phyloP scores from a whole-genome alignment of 2,329 filamentous ascomycete species.

The Penicillium janthinellum region DNA sequence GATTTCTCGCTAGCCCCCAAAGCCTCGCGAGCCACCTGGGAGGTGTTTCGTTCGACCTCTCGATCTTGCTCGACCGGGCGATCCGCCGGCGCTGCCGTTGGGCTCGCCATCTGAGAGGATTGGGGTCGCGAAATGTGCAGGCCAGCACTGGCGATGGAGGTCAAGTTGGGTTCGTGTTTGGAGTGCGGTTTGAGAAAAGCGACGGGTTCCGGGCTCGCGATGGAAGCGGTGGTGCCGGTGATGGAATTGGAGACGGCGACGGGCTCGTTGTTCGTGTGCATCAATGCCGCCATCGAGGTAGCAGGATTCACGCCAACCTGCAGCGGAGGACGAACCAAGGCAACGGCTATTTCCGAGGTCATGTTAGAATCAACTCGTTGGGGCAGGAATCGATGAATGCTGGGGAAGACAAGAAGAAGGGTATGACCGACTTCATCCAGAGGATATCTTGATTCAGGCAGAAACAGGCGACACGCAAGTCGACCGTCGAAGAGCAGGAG shows the following conservation, averaged over 20 bases:
- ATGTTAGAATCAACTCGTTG: constrained; percentile 35
- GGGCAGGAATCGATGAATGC: constrained; percentile 3
- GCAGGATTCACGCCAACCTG: constrained; percentile 35
- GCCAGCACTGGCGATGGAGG: constrained; percentile 47
- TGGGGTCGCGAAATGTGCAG: constrained; percentile 44
- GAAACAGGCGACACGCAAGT: constrained; percentile 9
- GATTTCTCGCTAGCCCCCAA: constrained; percentile 42
- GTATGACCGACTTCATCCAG: constrained; percentile 25
- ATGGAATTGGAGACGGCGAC: constrained; percentile 41
- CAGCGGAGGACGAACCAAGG: constrained; percentile 34
- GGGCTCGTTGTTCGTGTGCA: constrained; percentile 46
- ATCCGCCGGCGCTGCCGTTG: constrained; percentile 54
- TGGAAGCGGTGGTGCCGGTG: constrained; percentile 30
- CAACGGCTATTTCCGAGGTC: constrained; percentile 36
- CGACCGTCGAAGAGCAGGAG: constrained; percentile 9
- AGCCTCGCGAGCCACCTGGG: constrained; percentile 46
- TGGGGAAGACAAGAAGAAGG: constrained; percentile 4
- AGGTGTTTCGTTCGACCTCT: constrained; percentile 38
- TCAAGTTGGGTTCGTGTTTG: constrained; percentile 42
- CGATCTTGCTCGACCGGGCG: constrained; percentile 36
- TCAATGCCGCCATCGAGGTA: constrained; percentile 48
- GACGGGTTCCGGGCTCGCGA: constrained; percentile 35
- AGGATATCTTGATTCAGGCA: constrained; percentile 10
- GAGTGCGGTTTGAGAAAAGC: constrained; percentile 38
- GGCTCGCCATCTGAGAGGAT: constrained; percentile 45